Conservation (phyloP, 768 basidiomycete species). For the Phanerodontia chrysosporium region DNA sequence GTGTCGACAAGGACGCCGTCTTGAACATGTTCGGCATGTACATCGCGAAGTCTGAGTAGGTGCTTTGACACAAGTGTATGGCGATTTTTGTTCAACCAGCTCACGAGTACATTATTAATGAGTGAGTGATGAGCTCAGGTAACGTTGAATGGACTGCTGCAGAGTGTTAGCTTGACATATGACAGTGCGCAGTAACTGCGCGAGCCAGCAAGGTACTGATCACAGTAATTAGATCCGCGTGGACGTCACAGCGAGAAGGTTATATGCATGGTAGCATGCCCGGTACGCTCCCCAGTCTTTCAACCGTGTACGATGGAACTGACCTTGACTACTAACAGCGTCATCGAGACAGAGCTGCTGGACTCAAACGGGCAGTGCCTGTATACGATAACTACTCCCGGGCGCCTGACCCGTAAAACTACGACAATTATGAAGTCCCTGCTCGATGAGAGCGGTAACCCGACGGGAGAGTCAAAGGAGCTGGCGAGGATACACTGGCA, state of each 20-base stretch:
- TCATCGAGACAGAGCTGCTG: not conserved
- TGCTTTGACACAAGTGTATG: too few relatives aligned
- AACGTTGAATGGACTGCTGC: too few relatives aligned
- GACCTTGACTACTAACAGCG: not conserved
- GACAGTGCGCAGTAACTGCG: too few relatives aligned
- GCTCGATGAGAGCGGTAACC: not conserved
- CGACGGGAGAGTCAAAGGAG: not conserved
- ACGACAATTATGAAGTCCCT: not conserved
- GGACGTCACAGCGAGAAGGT: too few relatives aligned
- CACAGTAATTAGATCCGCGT: too few relatives aligned
- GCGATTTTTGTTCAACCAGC: too few relatives aligned
- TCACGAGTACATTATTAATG: too few relatives aligned
- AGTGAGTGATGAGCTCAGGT: too few relatives aligned
- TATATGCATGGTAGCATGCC: too few relatives aligned
- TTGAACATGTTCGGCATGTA: not conserved
- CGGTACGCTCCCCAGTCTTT: too few relatives aligned
- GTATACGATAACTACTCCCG: not conserved
- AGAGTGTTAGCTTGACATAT: too few relatives aligned
- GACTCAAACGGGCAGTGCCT: not conserved
- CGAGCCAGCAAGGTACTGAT: too few relatives aligned
- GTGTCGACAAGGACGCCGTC: conserved; percentile 6
- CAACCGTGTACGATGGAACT: not conserved
- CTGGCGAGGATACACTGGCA: conserved; percentile 10
- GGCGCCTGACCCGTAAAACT: not conserved
- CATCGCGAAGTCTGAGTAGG: not conserved